These are phyloP conservation scores for Agastache rugosa DNA, from an alignment of 257 asterid genomes.

Conservation along the genomic window DNA sequence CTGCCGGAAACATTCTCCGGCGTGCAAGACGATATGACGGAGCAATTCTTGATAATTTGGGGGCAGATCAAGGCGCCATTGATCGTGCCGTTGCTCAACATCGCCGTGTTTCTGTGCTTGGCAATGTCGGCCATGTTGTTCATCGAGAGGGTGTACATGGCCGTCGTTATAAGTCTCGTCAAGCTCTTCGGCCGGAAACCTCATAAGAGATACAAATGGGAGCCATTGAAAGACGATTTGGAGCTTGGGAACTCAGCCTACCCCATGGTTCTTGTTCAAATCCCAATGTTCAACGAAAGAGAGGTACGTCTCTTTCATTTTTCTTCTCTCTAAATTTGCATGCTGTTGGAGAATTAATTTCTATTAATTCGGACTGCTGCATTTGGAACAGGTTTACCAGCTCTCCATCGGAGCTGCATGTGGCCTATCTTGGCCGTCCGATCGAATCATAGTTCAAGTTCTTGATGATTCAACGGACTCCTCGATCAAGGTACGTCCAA, in stretches of 20 bases:
- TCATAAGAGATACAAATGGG: slow-evolving; percentile 82
- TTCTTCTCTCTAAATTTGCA: not conserved
- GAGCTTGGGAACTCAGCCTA: slow-evolving; percentile 80
- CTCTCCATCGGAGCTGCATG: slow-evolving; percentile 98
- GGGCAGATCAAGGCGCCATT: slow-evolving; percentile 80
- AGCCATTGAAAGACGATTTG: slow-evolving; percentile 79
- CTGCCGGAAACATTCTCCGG: slow-evolving; percentile 55
- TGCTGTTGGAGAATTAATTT: not conserved
- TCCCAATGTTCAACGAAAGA: slow-evolving; percentile 94
- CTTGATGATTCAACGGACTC: slow-evolving; percentile 96
- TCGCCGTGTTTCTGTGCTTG: slow-evolving; percentile 64
- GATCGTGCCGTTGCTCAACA: slow-evolving; percentile 71
- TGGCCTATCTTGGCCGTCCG: slow-evolving; percentile 95
- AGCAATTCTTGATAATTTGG: slow-evolving; percentile 65
- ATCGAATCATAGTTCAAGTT: slow-evolving; percentile 81
- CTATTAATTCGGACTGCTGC: not conserved
- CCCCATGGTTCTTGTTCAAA: slow-evolving; percentile 91
- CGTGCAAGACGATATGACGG: slow-evolving; percentile 53
- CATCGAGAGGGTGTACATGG: slow-evolving; percentile 88
- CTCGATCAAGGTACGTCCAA: slow-evolving; percentile 51
- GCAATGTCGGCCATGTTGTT: slow-evolving; percentile 86
- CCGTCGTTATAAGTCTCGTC: slow-evolving; percentile 64
- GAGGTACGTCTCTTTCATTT: slow-evolving; percentile 54
- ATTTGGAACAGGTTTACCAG: slow-evolving; percentile 66
- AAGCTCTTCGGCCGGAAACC: slow-evolving; percentile 73